Conservation (phyloP, 257 asterid species). For the Schizonepeta tenuifolia region DNA sequence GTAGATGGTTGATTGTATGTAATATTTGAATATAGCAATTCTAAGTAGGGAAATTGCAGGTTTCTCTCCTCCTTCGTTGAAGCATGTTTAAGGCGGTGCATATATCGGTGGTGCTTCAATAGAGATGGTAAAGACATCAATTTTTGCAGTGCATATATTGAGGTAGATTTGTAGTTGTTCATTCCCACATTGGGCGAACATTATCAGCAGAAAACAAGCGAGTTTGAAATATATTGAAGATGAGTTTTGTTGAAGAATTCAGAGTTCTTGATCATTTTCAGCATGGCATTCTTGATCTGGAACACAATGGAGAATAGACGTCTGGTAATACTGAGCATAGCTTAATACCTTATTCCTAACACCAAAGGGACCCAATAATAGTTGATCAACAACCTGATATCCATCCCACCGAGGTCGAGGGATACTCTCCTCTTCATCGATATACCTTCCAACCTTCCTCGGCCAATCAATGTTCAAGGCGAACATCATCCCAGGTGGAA, state of each 20-base stretch:
- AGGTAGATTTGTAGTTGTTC: background rate
- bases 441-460: too few relatives aligned
- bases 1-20: slow-evolving; percentile 27
- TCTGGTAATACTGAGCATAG: too few relatives aligned
- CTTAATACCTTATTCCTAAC: too few relatives aligned
- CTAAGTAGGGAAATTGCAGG: background rate
- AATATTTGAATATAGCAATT: background rate
- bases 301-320: too few relatives aligned
- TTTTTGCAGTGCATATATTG: background rate
- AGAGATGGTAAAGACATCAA: background rate
- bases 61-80: background rate
- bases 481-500: too few relatives aligned
- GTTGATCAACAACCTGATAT: too few relatives aligned
- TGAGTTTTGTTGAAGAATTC: background rate
- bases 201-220: background rate
- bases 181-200: background rate
- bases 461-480: too few relatives aligned
- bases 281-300: too few relatives aligned
- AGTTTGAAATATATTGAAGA: background rate
- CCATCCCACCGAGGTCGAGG: too few relatives aligned
- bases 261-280: too few relatives aligned
- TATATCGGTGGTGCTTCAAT: background rate
- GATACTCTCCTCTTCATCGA: too few relatives aligned
- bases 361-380: too few relatives aligned
- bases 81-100: slow-evolving; percentile 1